These are phyloP conservation scores for Pythium sukuiense DNA, from an alignment of 352 stramenopile genomes.

Conservation along the genomic window DNA sequence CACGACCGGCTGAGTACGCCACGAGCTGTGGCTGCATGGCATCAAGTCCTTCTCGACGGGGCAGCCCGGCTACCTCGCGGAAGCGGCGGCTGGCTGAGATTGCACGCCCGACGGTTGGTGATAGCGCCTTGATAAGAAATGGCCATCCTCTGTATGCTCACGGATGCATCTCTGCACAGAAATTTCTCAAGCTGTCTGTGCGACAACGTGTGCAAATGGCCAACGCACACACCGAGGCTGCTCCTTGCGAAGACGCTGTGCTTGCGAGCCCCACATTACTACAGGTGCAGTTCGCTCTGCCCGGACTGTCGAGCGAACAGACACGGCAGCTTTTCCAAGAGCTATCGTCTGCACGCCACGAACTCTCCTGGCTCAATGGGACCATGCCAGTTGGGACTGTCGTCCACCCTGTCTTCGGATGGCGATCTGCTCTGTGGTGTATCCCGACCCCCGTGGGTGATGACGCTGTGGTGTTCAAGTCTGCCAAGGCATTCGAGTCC, in stretches of 20 bases:
- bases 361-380: conserved; percentile 22
- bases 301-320: conserved; percentile 19
- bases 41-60: background rate
- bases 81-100: conserved; percentile 12
- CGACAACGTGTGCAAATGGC: background rate
- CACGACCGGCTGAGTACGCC: background rate
- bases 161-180: background rate
- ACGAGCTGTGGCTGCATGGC: background rate
- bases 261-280: conserved; percentile 11
- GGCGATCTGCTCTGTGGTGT: conserved; percentile 22
- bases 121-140: background rate
- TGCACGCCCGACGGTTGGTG: conserved; percentile 16
- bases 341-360: conserved; percentile 13
- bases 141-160: background rate
- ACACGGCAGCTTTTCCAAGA: conserved; percentile 16
- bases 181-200: conserved; percentile 13
- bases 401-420: conserved; percentile 24
- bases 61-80: conserved; percentile 8
- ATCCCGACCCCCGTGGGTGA: conserved; percentile 1
- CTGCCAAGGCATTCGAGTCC: conserved; percentile 25
- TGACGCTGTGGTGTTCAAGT: conserved; percentile 17
- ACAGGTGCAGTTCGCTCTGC: conserved; percentile 17
- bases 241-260: background rate
- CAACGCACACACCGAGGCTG: background rate
- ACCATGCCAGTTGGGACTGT: conserved; percentile 1